These are phyloP conservation scores for Aspergillus conjunctus DNA, from an alignment of 495 filamentous ascomycete species.

Conservation along the genomic window DNA sequence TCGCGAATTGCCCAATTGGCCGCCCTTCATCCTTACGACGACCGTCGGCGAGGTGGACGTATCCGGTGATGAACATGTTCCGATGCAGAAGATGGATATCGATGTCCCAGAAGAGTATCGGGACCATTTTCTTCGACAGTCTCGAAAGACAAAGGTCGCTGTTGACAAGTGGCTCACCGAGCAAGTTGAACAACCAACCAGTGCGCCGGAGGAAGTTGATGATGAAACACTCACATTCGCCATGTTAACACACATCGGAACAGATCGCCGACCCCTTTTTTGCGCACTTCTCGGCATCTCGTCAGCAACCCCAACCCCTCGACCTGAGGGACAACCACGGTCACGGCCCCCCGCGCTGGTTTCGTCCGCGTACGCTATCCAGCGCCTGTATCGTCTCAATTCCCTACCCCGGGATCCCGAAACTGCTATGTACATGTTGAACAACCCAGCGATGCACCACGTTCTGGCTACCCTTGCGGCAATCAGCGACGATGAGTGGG, in stretches of 20 bases:
- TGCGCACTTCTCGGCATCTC: conserved; percentile 74
- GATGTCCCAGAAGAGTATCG: conserved; percentile 90
- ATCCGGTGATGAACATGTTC: conserved; percentile 52
- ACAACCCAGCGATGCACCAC: conserved; percentile 77
- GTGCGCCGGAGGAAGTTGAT: conserved; percentile 81
- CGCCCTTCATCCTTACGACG: conserved; percentile 72
- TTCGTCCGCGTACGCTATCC: conserved; percentile 72
- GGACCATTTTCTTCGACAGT: conserved; percentile 85
- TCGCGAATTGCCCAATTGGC: conserved; percentile 82
- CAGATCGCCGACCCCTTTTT: conserved; percentile 73
- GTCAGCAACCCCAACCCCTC: conserved; percentile 48
- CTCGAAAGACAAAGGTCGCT: conserved; percentile 77
- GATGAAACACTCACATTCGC: conserved; percentile 92
- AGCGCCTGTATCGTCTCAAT: conserved; percentile 78
- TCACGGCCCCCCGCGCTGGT: conserved; percentile 67
- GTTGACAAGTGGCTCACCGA: conserved; percentile 85
- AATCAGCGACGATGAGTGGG: conserved; percentile 89
- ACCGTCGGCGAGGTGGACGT: conserved; percentile 57
- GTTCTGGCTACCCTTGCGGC: conserved; percentile 84
- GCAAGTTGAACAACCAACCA: conserved; percentile 69
- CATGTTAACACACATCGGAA: conserved; percentile 82
- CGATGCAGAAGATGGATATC: conserved; percentile 83
- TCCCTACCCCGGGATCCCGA: conserved; percentile 77
- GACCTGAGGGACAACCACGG: conserved; percentile 51
- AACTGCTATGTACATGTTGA: conserved; percentile 84